Base-by-base conservation (phyloP, 2,329 filamentous ascomycete genomes). In the Aspergillus sp. region DNA sequence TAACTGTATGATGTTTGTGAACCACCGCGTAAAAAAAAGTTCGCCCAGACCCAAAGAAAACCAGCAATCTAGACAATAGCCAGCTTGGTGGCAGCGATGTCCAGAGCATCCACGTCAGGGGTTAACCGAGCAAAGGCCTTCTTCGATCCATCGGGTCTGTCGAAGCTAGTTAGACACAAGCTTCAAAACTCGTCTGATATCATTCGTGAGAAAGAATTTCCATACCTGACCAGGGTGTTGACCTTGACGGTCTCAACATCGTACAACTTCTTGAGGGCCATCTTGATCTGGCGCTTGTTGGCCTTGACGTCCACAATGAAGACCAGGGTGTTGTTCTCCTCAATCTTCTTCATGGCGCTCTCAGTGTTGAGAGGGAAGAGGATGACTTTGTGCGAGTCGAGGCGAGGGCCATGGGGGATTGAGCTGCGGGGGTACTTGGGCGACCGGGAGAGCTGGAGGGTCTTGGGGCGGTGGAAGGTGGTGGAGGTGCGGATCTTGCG, bases 331-430 rank as follows among this genome's bases (percentile, higher is more conserved):
- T 98, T 98, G 85, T 98, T 90, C 86, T 98, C 93, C 82, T 98
- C 93, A 64, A 98, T 96, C 87, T 96, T 96, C 89, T 98, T 98
- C 91, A 98, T 97, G 68, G 94, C 93, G 69, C 86, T 93, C 86
- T 98, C 93, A 50, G 93, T 98, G 86, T 98, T 98, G 70, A 98
- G 83, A 59, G 93, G 93, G 84, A 96, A 89, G 69, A 97, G 80
- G 73, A 98, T 86, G 72, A 97, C 81, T 85, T 95, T 96, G 83
- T 90, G 88, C 78, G 91, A 88, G 77, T 98, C 93, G 67, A 98
- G 88, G 64, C 90, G 87, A 62, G 90, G 86, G 70, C 82, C 81
- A 73, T 91, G 86, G 65, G 88, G 85, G 71, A 98, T 83, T 60
- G 89, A 90, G 82, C 93, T 95, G 79, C 91, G 90, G 60, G 88